Conservation (phyloP, 1,284 basidiomycete genomes). For the Sanghuangporus weigelae region DNA sequence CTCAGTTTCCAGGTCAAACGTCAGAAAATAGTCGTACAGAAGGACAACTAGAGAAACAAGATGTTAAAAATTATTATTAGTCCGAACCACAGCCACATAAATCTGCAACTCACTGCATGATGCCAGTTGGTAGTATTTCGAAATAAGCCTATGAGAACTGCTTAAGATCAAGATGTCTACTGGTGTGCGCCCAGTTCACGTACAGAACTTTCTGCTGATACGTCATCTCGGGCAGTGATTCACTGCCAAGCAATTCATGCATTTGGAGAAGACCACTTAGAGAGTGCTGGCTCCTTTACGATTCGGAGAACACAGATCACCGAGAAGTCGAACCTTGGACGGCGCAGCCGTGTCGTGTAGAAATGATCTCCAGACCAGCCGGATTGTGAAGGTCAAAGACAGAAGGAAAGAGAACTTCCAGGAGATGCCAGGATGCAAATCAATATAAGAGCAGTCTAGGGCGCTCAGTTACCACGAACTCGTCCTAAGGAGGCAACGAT, state of each 20-base stretch:
- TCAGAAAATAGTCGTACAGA: slow-evolving; percentile 21
- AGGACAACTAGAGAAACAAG: slow-evolving; percentile 11
- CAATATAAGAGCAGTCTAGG: background rate
- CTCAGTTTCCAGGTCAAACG: slow-evolving; percentile 21
- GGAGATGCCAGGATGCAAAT: background rate
- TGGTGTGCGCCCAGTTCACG: background rate
- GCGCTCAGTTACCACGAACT: background rate
- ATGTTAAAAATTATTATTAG: background rate
- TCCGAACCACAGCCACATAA: background rate
- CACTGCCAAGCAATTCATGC: no score
- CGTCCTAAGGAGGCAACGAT: background rate
- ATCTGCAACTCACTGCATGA: background rate
- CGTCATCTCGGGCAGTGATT: background rate
- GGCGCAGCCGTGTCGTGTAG: no score
- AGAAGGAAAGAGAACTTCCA: background rate
- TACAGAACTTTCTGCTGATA: background rate
- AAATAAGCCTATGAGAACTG: background rate
- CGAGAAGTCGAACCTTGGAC: no score
- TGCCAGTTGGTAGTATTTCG: slow-evolving; percentile 14
- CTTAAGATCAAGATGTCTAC: no score
- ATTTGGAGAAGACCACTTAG: no score
- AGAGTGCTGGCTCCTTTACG: no score
- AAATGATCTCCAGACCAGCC: background rate
- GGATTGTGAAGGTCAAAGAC: background rate
- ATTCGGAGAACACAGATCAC: no score